Percentiles rank a stretch among this genome's conserved stretches.
These are phyloP conservation scores for Umbelopsis ramanniana DNA, from an alignment of 192 early-diverging fungal genomes.

Conservation along the genomic window DNA sequence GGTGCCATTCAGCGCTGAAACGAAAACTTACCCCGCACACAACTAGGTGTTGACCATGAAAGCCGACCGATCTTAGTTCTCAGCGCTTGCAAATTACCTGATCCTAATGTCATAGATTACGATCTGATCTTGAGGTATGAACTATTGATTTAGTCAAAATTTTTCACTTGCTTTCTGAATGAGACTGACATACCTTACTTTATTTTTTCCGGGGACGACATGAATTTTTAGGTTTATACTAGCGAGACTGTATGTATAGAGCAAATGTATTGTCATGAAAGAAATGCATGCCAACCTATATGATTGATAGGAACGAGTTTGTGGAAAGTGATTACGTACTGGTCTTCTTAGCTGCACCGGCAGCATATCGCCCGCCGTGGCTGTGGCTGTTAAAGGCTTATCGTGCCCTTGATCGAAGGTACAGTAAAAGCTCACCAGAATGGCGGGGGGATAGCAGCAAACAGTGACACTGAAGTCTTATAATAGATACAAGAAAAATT, in stretches of 20 bases:
- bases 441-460: no score
- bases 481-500: constrained; percentile 86
- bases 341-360: constrained; percentile 83
- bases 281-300: background rate
- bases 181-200: background rate
- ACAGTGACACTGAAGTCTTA: background rate
- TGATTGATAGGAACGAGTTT: constrained; percentile 74
- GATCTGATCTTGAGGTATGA: constrained; percentile 77
- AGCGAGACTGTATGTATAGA: constrained; percentile 37
- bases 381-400: constrained; percentile 89
- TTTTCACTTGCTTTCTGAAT: background rate
- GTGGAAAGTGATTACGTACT: constrained; percentile 92
- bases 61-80: constrained; percentile 83
- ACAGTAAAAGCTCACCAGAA: constrained; percentile 17
- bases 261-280: background rate
- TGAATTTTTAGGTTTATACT: constrained; percentile 28
- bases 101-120: constrained; percentile 82
- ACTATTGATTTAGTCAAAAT: background rate
- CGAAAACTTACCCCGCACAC: background rate
- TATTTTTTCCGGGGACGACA: background rate
- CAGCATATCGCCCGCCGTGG: constrained; percentile 78
- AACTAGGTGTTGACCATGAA: constrained; percentile 80
- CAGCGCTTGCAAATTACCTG: constrained; percentile 85
- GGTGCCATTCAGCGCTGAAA: background rate
- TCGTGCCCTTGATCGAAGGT: constrained; percentile 78